Evolutionary conservation across 495 filamentous ascomycete species (phyloP), one percentile per base, ranked within the genome.

Genomic region (Letharia lupina): DNA sequence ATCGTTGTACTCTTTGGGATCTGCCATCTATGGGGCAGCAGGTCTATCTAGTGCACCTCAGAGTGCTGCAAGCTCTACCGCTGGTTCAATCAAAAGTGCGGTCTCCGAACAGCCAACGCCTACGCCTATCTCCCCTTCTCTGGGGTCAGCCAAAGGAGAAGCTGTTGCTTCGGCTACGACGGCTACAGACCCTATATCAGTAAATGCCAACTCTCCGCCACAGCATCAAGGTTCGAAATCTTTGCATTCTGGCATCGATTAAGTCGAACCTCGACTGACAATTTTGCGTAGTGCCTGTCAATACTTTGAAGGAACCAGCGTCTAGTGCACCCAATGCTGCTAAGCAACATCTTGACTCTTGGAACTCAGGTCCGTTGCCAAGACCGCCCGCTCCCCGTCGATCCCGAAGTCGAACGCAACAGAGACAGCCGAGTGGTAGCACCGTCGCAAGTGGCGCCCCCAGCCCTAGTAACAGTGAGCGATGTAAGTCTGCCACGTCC

Each of bases 371-470:
- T 18, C 60, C 71, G 8, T 41, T 71, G 44, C 39, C 70, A 60
- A 48, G 70, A 28, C 72, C 71, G 20, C 62, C 62, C 31, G 69
- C 69, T 61, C 70, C 80, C 33, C 79, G 80, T 57, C 82, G 85
- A 67, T 91, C 89, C 45, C 83, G 90, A 40, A 92, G 89, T 72
- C 83, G 89, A 60, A 85, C 86, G 18, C 86, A 73, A 41, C 64
- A 87, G 70, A 80, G 90, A 66, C 81, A 90, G 67, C 83, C 91
- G 62, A 92, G 89, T 73, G 86, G 85, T 31, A 92, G 89, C 71
- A 91, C 87, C 65, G 86, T 77, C 37, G 83, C 87, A 48, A 92
- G 89, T 75, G 92, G 85, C 45, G 71, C 70, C n/a, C 77, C 78
- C n/a, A 82, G 76, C 68, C 71, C 71, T 13, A 73, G 67, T 23